phyloP scores from a whole-genome alignment of 352 stramenopile species.

The Thraustotheca clavata region DNA sequence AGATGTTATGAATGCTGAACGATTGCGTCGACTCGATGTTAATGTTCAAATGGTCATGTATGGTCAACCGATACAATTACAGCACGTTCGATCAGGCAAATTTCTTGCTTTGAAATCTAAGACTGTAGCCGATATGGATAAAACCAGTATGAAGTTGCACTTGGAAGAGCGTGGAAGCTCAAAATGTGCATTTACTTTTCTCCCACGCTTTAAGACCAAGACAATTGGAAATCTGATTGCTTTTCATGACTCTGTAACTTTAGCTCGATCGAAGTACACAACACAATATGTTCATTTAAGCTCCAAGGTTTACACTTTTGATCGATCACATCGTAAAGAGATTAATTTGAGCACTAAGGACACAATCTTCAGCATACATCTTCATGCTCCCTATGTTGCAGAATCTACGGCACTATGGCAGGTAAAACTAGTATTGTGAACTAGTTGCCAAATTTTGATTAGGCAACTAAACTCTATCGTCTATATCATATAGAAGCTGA shows the following conservation, averaged over 20 bases:
- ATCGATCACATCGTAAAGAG: background rate
- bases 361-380: background rate
- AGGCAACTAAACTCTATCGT: constrained; percentile 8
- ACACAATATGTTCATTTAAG: constrained; percentile 7
- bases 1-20: background rate
- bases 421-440: background rate
- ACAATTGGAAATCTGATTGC: background rate
- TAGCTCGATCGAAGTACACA: background rate
- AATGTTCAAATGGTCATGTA: background rate
- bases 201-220: background rate
- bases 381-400: background rate
- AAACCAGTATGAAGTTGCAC: constrained; percentile 12
- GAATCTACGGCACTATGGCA: background rate
- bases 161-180: background rate
- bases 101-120: constrained; percentile 11
- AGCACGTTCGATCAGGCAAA: constrained; percentile 17
- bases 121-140: constrained; percentile 9
- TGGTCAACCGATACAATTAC: constrained; percentile 11
- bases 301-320: background rate
- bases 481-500: constrained; percentile 17
- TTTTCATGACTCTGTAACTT: background rate
- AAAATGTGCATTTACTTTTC: constrained; percentile 14
- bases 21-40: background rate
- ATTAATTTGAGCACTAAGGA: constrained; percentile 9
- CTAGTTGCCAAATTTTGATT: background rate